phyloP scores from a whole-genome alignment of 2,329 filamentous ascomycete genomes.

The Colletotrichum sp. region DNA sequence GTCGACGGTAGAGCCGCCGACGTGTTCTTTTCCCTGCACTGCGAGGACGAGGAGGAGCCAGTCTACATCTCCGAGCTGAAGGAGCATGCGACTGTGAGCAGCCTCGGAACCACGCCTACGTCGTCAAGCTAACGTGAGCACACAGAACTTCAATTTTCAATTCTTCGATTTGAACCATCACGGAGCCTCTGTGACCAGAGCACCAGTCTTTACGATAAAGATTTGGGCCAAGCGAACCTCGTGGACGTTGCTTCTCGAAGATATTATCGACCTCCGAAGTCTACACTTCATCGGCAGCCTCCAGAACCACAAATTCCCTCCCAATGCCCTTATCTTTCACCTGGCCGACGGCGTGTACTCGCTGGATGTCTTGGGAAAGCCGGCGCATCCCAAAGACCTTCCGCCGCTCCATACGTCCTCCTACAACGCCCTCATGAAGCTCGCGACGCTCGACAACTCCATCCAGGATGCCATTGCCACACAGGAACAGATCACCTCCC shows the following conservation, averaged over 20 bases:
- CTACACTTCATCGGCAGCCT: conserved; percentile 82
- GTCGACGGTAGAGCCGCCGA: conserved; percentile 79
- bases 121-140: not conserved
- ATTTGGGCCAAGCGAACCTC: conserved; percentile 74
- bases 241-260: conserved; percentile 71
- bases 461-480: conserved; percentile 88
- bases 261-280: conserved; percentile 72
- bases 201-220: conserved; percentile 68
- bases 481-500: conserved; percentile 73
- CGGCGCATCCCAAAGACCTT: conserved; percentile 57
- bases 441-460: conserved; percentile 87
- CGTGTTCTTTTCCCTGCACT: conserved; percentile 87
- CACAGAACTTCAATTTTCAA: conserved; percentile 82
- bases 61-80: conserved; percentile 90
- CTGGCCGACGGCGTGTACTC: conserved; percentile 88
- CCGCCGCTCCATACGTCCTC: conserved; percentile 70
- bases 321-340: conserved; percentile 85
- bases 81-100: conserved; percentile 70
- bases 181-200: conserved; percentile 68
- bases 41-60: conserved; percentile 68
- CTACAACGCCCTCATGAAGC: conserved; percentile 85
- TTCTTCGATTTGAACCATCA: conserved; percentile 78
- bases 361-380: conserved; percentile 66
- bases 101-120: too few relatives aligned
- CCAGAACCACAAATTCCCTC: conserved; percentile 72